These are phyloP conservation scores for Ganoderma meredithae DNA, from an alignment of 1,284 basidiomycete genomes.

Conservation along the genomic window DNA sequence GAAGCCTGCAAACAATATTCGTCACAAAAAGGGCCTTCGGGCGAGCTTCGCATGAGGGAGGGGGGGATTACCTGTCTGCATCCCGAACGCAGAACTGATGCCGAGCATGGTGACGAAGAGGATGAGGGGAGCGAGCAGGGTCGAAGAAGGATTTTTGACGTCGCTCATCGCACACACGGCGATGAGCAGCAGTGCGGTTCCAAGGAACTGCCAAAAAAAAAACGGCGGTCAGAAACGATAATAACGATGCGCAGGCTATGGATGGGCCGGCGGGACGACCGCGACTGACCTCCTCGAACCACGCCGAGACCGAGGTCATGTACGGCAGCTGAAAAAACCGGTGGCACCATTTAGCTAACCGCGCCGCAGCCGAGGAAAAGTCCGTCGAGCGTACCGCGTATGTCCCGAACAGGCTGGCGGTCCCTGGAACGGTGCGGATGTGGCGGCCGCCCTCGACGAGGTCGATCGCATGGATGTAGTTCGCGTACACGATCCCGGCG, in stretches of 20 bases:
- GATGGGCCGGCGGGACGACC: no score
- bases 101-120: slow-evolving; percentile 64
- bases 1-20: slow-evolving; percentile 43
- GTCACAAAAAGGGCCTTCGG: not conserved
- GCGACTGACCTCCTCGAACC: slow-evolving; percentile 64
- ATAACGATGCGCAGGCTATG: no score
- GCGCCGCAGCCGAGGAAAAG: slow-evolving; percentile 13
- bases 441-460: slow-evolving; percentile 67
- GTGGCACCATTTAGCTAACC: not conserved
- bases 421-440: slow-evolving; percentile 68
- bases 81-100: slow-evolving; percentile 61
- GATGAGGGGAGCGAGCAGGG: slow-evolving; percentile 60
- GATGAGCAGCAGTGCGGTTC: slow-evolving; percentile 61
- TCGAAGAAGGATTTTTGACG: slow-evolving; percentile 53
- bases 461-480: slow-evolving; percentile 81
- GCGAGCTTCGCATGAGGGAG: not conserved
- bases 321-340: slow-evolving; percentile 53
- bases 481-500: slow-evolving; percentile 75
- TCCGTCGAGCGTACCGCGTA: slow-evolving; percentile 59
- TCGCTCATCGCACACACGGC: slow-evolving; percentile 54
- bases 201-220: no score
- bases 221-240: no score
- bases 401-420: slow-evolving; percentile 75
- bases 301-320: slow-evolving; percentile 62
- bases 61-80: slow-evolving; percentile 53